Evolutionary conservation across 2,329 filamentous ascomycete genomes (phyloP), one percentile per base, ranked within the genome.

Genomic region (Emmonsiellopsis sp.): DNA sequence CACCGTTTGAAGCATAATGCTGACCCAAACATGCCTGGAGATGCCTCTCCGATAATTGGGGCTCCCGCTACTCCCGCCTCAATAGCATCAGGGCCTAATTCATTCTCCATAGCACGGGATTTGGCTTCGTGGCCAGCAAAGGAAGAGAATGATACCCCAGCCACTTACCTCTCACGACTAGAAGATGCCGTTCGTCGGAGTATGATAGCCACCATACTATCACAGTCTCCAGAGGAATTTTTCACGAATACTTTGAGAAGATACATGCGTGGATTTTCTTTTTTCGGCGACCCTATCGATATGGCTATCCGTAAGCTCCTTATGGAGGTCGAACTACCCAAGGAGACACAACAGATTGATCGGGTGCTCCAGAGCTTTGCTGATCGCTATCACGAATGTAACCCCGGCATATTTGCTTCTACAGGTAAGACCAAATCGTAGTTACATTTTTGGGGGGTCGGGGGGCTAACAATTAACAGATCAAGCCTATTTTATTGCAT

Each of bases 301-400:
- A 97, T 98, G 90, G 88, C 92, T 1, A 85, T 97, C 58, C 84
- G 93, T 39, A 97, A 97, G 68, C 79, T 98, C 48, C 77, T 98
- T 53, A 95, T 97, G 87, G 91, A 96, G 66, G 90, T 93, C 2
- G 92, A 97, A 68, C 73, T 98, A 34, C 93, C 93, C 3, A 95
- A 94, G 62, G 93, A 98, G 72, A 97, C 93, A 0, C 93, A 98
- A 69, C 93, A 98, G 63, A 97, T 98, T 58, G 93, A 98, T 69
- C 82, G 93, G 51, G 93, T 93, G 53, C 74, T 98, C 37, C 89
- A 96, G 67, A 87, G 90, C 2, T 97, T 98, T 71, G 89, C 93
- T 0, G 93, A 98, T 66, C 83, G 93, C 55, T 98, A 98, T 68
- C 88, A 97, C 65, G 93, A 98, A 70, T 98, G 93, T 72, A 98